These are phyloP conservation scores for Fonsecaea nubica DNA, from an alignment of 2,329 filamentous ascomycete species.

Conservation along the genomic window DNA sequence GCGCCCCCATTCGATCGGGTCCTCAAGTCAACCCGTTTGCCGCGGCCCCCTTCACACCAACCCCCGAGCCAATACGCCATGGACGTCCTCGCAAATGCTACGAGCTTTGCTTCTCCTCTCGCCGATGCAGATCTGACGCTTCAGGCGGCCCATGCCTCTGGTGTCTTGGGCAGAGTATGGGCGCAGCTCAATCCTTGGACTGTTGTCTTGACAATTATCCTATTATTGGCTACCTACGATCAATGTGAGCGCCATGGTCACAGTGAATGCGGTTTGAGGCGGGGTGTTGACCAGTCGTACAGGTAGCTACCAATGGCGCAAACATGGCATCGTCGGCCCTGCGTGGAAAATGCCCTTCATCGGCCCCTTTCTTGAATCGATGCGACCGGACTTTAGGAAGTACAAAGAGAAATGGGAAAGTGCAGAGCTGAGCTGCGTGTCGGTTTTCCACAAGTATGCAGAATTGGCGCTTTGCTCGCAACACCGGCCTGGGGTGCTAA, in stretches of 20 bases:
- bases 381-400: slow-evolving; percentile 88
- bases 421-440: slow-evolving; percentile 92
- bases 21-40: slow-evolving; percentile 15
- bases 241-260: slow-evolving; percentile 70
- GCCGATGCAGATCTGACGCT: slow-evolving; percentile 67
- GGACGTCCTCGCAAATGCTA: slow-evolving; percentile 63
- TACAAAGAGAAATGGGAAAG: slow-evolving; percentile 94
- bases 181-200: slow-evolving; percentile 64
- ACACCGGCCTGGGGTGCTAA: neutral
- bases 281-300: slow-evolving; percentile 35
- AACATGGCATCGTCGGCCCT: slow-evolving; percentile 77
- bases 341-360: slow-evolving; percentile 82
- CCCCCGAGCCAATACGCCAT: slow-evolving; percentile 29
- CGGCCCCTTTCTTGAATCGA: slow-evolving; percentile 91
- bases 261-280: neutral
- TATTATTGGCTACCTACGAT: slow-evolving; percentile 80
- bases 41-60: slow-evolving; percentile 11
- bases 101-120: slow-evolving; percentile 70
- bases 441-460: slow-evolving; percentile 95
- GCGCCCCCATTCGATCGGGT: slow-evolving; percentile 33
- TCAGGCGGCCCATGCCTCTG: slow-evolving; percentile 44
- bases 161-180: slow-evolving; percentile 33
- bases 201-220: slow-evolving; percentile 72
- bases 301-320: slow-evolving; percentile 78
- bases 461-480: neutral